Conservation (phyloP, 257 asterid species). For the Marsdenia floribunda region DNA sequence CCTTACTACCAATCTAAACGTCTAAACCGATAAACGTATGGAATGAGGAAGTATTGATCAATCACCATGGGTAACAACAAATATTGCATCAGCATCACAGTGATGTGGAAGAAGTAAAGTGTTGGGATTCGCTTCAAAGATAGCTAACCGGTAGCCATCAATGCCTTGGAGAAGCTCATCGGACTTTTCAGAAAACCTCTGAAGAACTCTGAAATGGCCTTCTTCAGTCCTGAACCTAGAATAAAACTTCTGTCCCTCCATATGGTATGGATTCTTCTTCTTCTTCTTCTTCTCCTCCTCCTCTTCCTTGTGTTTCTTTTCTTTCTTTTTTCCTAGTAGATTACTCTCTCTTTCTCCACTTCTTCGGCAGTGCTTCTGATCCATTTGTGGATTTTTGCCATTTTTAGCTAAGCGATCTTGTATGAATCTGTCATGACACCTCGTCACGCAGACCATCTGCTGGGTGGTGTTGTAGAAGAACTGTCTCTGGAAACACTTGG, state of each 20-base stretch:
- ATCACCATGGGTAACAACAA: constrained; percentile 21
- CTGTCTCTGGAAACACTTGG: constrained; percentile 1
- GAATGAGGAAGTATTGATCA: too few species aligned
- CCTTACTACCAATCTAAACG: too few species aligned
- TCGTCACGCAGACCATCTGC: neutral
- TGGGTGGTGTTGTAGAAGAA: constrained; percentile 2
- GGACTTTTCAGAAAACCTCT: constrained; percentile 30
- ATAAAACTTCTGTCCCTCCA: constrained; percentile 26
- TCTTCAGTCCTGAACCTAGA: constrained; percentile 20
- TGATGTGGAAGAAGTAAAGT: constrained; percentile 45
- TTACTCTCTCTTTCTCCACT: constrained; percentile 6
- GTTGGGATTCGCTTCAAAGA: constrained; percentile 35
- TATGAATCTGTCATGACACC: constrained; percentile 18
- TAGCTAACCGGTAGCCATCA: constrained; percentile 30
- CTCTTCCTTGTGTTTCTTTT: neutral
- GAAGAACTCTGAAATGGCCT: constrained; percentile 34
- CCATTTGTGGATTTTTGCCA: too few species aligned
- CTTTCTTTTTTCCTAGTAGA: neutral
- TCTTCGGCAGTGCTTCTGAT: neutral
- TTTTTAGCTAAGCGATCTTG: neutral
- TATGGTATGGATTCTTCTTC: constrained; percentile 30
- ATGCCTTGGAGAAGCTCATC: constrained; percentile 35
- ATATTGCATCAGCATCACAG: constrained; percentile 30
- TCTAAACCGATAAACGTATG: too few species aligned
- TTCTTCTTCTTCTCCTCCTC: constrained; percentile 15